Base-by-base conservation (phyloP, 192 early-diverging fungal genomes). In the Podila horticola region DNA sequence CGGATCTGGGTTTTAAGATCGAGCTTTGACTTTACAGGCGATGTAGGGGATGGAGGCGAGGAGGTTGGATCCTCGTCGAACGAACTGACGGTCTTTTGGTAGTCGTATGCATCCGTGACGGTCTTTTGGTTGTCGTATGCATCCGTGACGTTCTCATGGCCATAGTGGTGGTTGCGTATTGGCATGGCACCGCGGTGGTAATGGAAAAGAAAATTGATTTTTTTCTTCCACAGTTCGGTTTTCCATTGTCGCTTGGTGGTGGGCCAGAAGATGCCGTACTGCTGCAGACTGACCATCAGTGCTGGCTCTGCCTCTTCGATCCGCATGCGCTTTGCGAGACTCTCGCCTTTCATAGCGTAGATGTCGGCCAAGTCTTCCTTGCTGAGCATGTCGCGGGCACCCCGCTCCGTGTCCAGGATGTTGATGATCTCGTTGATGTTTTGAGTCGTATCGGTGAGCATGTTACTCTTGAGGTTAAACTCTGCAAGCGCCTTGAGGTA, bases 401-500 rank as follows among this genome's bases (percentile, higher is more conserved):
- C 73, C 3, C 55, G 66, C 19, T 81, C 83, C 36, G 76, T 70
- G 29, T 86, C 76, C 28, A 88, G 58, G 15, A 88, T 85, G 3
- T 74, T 64, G 24, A 86, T 82, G 52, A 88, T 66, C 9, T 60
- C 57, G 17, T 82, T 58, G n/a, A 88, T 50, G 31, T 82, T 76
- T 36, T 67, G 60, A 11, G 83, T 86, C 8, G 84, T 67, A 34
- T 88, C 84, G 5, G 71, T 67, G 24, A 88, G 58, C 55, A 84
- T 77, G 64, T 86, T 81, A 30, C 81, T 81, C 62, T 84, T 75
- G 73, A 88, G 85, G 20, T 88, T 65, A 33, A 75, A 60, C 9
- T 82, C 74, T 4, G 84, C 79, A 5, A 86, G 59, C 6, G 62
- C 65, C 58, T 86, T 84, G 13, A 88, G 81, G 60, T 88, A 88